Percentiles rank a stretch among this genome's conserved stretches.
These are phyloP conservation scores for Apiotrichum gracile DNA, from an alignment of 1,284 basidiomycete genomes.

Conservation along the genomic window DNA sequence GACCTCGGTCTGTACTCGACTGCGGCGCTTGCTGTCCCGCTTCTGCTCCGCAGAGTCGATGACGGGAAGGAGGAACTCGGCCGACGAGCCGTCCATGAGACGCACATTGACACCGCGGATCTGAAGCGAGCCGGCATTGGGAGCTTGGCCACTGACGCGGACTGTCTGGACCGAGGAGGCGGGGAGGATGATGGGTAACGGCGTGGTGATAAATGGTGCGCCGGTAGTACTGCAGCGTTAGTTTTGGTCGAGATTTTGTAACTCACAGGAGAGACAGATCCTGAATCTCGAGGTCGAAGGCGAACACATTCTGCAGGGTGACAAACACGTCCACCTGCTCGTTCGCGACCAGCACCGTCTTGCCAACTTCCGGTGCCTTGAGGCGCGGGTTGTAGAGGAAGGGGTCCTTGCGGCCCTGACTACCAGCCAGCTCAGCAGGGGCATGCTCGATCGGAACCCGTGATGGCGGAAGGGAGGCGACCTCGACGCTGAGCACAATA, in stretches of 20 bases:
- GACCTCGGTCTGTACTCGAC: slow-evolving; percentile 51
- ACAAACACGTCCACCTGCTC: slow-evolving; percentile 76
- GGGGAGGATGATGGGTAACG: slow-evolving; percentile 59
- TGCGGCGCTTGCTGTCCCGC: slow-evolving; percentile 50
- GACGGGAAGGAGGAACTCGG: slow-evolving; percentile 71
- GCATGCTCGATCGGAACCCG: slow-evolving; percentile 67
- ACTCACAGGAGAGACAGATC: slow-evolving; percentile 70
- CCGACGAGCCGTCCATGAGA: slow-evolving; percentile 63
- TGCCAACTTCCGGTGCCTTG: slow-evolving; percentile 53
- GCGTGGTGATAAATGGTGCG: slow-evolving; percentile 62
- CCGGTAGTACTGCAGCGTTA: slow-evolving; percentile 64
- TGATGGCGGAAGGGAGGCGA: slow-evolving; percentile 64
- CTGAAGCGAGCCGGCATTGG: slow-evolving; percentile 60
- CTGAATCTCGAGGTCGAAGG: slow-evolving; percentile 81
- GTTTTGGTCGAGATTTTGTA: not conserved
- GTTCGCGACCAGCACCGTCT: slow-evolving; percentile 69
- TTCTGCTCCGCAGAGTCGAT: slow-evolving; percentile 63
- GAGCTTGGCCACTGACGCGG: slow-evolving; percentile 63
- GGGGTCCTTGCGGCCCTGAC: slow-evolving; percentile 55
- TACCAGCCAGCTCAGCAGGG: slow-evolving; percentile 24
- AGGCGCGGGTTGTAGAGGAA: slow-evolving; percentile 81
- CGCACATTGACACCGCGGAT: slow-evolving; percentile 74
- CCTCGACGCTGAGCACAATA: slow-evolving; percentile 69
- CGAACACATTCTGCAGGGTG: slow-evolving; percentile 82
- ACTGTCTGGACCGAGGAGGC: slow-evolving; percentile 69